Evolutionary conservation across 2,329 filamentous ascomycete species (phyloP), one percentile per base, ranked within the genome.

Genomic region (Ophiostoma triangulosporum): DNA sequence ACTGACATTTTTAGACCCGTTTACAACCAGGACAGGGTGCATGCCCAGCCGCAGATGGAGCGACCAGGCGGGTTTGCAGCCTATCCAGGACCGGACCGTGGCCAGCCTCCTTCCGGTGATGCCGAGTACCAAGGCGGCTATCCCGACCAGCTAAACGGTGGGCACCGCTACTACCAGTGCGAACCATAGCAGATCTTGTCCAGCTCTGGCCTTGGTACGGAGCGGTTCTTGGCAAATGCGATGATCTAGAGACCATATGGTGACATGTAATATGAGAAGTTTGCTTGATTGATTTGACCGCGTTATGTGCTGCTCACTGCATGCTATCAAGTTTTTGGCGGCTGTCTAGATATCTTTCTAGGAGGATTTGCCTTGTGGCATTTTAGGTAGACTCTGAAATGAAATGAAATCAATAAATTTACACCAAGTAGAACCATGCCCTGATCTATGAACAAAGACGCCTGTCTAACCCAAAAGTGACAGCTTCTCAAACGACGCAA

Each of bases 401-500:
- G n/a, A n/a, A n/a, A n/a, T n/a, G n/a, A n/a, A n/a, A n/a, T n/a
- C n/a, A n/a, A n/a, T n/a, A n/a, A n/a, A n/a, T n/a, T n/a, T n/a
- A 38, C 5, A 5, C 8, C 35, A 20, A 38, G 5, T 11, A 20
- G n/a, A 12, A 43, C 38, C 9, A 24, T 12, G 20, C n/a, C n/a
- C n/a, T n/a, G n/a, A n/a, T 43, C 11, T 43, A 43, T 26, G 12
- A 6, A 43, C 20, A 24, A 4, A 36, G 3, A 43, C 20, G 2
- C n/a, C 5, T 6, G 14, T 22, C 50, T 64, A 75, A 6, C 74
- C 76, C 36, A 80, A 59, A 22, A 81, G 62, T 14, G 72, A 69
- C 51, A 81, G 59, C 63, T 69, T 76, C 62, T 73, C 68, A 61
- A 80, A 66, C 2, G 63, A 64, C 40, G 66, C 68, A n/a, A 80